These are phyloP conservation scores for Cinchona pubescens DNA, from an alignment of 257 asterid species.

Conservation along the genomic window DNA sequence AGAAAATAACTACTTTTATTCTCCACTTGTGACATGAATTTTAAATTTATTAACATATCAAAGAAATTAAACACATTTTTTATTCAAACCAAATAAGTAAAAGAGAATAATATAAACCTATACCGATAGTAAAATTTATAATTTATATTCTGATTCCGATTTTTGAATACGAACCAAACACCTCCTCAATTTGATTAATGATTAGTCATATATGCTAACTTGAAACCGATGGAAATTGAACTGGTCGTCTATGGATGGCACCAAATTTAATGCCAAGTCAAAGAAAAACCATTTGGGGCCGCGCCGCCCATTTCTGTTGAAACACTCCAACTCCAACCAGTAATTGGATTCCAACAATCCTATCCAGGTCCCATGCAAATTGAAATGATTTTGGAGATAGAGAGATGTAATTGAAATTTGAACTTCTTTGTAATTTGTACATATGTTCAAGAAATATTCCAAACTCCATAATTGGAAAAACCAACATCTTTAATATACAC, in stretches of 20 bases:
- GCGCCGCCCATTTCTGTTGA: conserved; percentile 22
- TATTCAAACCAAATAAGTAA: too few species aligned
- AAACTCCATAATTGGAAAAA: background rate
- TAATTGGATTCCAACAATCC: background rate
- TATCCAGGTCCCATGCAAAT: background rate
- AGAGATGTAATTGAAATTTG: background rate
- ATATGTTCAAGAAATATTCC: conserved; percentile 1
- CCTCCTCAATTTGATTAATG: too few species aligned
- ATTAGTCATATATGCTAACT: background rate
- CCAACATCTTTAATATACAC: background rate
- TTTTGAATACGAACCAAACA: too few species aligned
- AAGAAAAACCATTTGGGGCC: conserved; percentile 3
- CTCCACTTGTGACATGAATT: too few species aligned
- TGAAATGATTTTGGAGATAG: background rate
- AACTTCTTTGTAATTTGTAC: conserved; percentile 10
- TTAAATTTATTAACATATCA: too few species aligned
- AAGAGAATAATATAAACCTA: too few species aligned
- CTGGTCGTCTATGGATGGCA: background rate
- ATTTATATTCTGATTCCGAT: too few species aligned
- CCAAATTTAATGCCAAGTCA: background rate
- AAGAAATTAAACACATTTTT: too few species aligned
- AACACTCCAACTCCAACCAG: conserved; percentile 9
- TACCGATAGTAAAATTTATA: too few species aligned
- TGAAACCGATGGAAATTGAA: background rate
- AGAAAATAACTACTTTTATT: too few species aligned